Evolutionary conservation across 345 rosid genomes (phyloP), one percentile per base, ranked within the genome.

Genomic region (Moringa oleifera): DNA sequence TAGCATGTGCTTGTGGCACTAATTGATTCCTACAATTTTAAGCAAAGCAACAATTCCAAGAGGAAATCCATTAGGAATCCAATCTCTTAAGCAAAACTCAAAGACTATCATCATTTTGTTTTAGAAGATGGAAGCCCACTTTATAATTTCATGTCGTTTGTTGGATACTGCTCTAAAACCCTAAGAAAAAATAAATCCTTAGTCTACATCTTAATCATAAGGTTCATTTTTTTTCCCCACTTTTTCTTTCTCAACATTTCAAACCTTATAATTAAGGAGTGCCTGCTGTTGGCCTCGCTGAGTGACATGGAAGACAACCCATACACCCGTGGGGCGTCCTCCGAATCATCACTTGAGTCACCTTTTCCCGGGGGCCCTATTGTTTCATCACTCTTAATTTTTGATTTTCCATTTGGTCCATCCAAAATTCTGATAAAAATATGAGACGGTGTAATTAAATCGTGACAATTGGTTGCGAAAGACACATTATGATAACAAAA

Each of bases 141-240:
- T 77, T 58, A 50, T 53, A 50, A n/a, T 33, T 51, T 36, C 36
- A 37, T 61, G 63, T 61, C 61, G 59, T 67, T 41, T 50, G 80
- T 74, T 72, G 80, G 73, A 75, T 75, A 16, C 73, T 69, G 62
- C 63, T 75, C 75, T 71, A 53, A 33, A 59, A 31, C 73, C 60
- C 74, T 55, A 77, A n/a, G n/a, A n/a, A n/a, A 59, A 66, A 33
- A 33, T 33, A 33, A 33, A 13, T 63, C 65, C 67, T n/a, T 55
- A 73, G 81, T 77, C 83, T 70, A 67, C 67, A 36, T 61, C 67
- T 71, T 71, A 57, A 83, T 83, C 83, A 73, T 69, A 9, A 41
- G 8, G 28, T 68, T 65, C 53, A 54, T 20, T 53, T 63, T 17
- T 18, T 51, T 57, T 56, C 18, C 51, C 25, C 1, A 50, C 71